Conservation (phyloP, 2,329 filamentous ascomycete genomes). For the Cladosporium sp. region DNA sequence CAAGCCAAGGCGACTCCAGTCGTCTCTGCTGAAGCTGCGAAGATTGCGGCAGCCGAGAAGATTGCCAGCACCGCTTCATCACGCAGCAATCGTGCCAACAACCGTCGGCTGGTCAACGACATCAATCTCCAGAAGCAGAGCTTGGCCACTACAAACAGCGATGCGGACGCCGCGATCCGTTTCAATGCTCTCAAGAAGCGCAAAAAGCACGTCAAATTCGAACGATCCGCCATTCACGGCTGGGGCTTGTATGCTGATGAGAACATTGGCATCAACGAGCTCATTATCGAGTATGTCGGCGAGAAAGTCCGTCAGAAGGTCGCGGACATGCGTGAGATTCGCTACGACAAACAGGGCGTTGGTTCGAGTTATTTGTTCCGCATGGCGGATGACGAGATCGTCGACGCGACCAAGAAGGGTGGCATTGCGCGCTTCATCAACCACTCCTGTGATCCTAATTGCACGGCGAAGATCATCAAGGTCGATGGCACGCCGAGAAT, state of each 20-base stretch:
- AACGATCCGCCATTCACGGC: constrained; percentile 95
- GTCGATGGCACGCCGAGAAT: constrained; percentile 97
- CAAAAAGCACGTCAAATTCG: constrained; percentile 98
- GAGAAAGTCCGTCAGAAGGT: constrained; percentile 97
- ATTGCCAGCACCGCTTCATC: constrained; percentile 84
- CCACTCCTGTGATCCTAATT: constrained; percentile 96
- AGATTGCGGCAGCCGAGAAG: constrained; percentile 70
- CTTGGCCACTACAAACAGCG: constrained; percentile 60
- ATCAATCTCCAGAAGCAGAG: constrained; percentile 90
- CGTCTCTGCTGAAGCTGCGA: constrained; percentile 65
- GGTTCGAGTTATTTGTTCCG: constrained; percentile 97
- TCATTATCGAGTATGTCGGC: constrained; percentile 99
- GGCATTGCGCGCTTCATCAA: constrained; percentile 99
- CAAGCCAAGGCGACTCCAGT: constrained; percentile 64
- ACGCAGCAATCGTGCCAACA: constrained; percentile 90
- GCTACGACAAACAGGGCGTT: constrained; percentile 93
- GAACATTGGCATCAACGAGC: constrained; percentile 94
- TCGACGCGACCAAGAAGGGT: constrained; percentile 97
- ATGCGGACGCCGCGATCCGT: constrained; percentile 84
- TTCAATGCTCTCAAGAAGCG: constrained; percentile 99
- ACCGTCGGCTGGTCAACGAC: constrained; percentile 89
- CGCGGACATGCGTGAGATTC: constrained; percentile 89
- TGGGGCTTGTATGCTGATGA: constrained; percentile 98
- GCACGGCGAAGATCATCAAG: constrained; percentile 98
- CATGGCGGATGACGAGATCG: constrained; percentile 95